Percentiles rank a stretch among this genome's conserved stretches.
phyloP scores from a whole-genome alignment of 1,139 yeast genomes.

The Zygoascus sp. region DNA sequence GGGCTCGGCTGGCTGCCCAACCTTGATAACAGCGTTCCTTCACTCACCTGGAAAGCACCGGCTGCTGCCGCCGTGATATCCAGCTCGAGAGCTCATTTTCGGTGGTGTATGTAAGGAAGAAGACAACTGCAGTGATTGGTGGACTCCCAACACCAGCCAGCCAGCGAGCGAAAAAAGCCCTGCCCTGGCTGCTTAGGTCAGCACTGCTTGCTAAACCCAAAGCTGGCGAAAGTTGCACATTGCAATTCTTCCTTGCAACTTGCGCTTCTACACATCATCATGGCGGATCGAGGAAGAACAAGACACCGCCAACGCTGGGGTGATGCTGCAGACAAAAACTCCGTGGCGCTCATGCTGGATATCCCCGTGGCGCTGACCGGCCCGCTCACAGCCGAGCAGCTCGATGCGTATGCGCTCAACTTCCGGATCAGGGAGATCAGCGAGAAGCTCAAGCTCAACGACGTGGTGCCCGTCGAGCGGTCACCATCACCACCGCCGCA shows the following conservation, averaged over 20 bases:
- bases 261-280: background rate
- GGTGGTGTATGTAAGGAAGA: background rate
- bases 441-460: constrained; percentile 50
- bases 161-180: background rate
- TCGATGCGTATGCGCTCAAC: constrained; percentile 71
- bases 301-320: constrained; percentile 34
- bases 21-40: background rate
- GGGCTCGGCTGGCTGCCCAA: background rate
- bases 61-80: constrained; percentile 46
- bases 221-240: too few species aligned
- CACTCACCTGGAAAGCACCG: constrained; percentile 45
- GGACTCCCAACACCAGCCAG: background rate
- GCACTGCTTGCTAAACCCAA: too few species aligned
- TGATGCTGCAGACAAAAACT: constrained; percentile 28
- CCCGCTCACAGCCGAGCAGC: constrained; percentile 76
- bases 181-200: too few species aligned
- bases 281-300: constrained; percentile 13
- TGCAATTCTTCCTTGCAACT: too few species aligned
- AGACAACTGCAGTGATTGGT: background rate
- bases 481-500: constrained; percentile 94
- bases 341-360: constrained; percentile 31
- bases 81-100: constrained; percentile 17
- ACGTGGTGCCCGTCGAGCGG: constrained; percentile 37
- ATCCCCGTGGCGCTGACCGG: constrained; percentile 44
- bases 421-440: constrained; percentile 77